Evolutionary conservation across 2,329 filamentous ascomycete species (phyloP), one percentile per base, ranked within the genome.

Genomic region (Ustulina deusta): DNA sequence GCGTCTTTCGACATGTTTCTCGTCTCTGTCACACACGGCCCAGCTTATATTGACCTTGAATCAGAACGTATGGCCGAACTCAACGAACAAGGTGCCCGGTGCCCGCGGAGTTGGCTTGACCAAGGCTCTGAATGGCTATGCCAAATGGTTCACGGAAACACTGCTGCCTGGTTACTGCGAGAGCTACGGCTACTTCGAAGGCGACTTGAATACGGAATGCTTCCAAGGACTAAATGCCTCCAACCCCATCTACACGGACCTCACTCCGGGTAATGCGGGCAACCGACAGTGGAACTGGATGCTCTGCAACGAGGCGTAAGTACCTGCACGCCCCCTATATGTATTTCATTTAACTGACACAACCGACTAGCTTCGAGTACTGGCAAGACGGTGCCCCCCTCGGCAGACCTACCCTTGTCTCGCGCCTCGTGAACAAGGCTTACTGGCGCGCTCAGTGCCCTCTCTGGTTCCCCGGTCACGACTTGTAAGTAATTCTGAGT

Each of bases 241-340:
- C 25, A 81, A 84, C 74, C 76, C 78, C 11, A 69, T 79, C 57
- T 83, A 78, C 75, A 76, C 76, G 59, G 81, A 83, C 58, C 58
- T 79, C 36, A 69, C 74, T 2, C 73, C 76, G 0, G 65, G 68
- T 71, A 88, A 87, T 73, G 68, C 69, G 0, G 71, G 79, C 38
- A 81, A 86, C 75, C 79, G 85, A 2, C 85, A 87, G 70, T 88
- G 85, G 85, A 77, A 80, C 15, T 88, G 85, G 85, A 81, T 88
- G 75, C 78, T 83, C 6, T 88, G 86, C 79, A 87, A 88, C 75
- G 79, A 82, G 66, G 80, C 81, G 55, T 69, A 58, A 61, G 67
- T 58, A 5, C 32, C 20, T 1, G 20, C 4, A 46, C 4, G 20
- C 20, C 11, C 20, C 20, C n/a, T 11, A 1, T 2, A 3, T 46